A percentile compares a stretch with the other conserved stretches of the same genome.
These are phyloP conservation scores for Annulohypoxylon bovei DNA, from an alignment of 495 filamentous ascomycete species.

Conservation along the genomic window DNA sequence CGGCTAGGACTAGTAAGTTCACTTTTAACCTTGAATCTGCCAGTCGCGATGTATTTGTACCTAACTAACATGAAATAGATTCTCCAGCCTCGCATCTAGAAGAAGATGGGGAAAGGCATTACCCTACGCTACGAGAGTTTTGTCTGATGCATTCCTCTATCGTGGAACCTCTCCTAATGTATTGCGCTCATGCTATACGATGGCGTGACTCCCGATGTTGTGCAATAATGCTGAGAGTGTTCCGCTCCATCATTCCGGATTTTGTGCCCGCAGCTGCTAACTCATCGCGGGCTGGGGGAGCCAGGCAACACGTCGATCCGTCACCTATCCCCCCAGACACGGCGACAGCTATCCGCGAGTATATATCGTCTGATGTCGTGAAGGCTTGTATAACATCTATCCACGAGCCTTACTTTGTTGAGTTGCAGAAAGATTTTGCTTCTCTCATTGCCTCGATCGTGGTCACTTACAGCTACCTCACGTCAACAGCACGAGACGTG, in stretches of 20 bases:
- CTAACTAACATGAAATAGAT: constrained; percentile 23
- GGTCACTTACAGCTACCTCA: constrained; percentile 72
- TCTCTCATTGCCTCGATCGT: constrained; percentile 87
- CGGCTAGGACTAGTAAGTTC: constrained; percentile 65
- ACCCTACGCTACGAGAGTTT: constrained; percentile 75
- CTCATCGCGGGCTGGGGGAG: constrained; percentile 3
- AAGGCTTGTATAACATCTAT: constrained; percentile 86
- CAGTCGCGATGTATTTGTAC: neutral
- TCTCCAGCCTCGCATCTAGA: neutral
- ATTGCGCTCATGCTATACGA: constrained; percentile 87
- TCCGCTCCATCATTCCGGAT: constrained; percentile 83
- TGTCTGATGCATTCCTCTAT: constrained; percentile 81
- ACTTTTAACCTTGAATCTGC: neutral
- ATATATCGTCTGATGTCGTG: constrained; percentile 84
- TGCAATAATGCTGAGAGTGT: constrained; percentile 81
- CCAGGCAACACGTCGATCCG: constrained; percentile 42
- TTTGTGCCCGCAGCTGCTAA: constrained; percentile 60
- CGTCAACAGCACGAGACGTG: constrained; percentile 66
- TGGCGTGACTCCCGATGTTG: constrained; percentile 93
- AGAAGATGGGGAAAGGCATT: constrained; percentile 43
- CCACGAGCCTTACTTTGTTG: constrained; percentile 95
- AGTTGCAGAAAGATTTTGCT: constrained; percentile 93
- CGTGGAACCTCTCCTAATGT: constrained; percentile 87
- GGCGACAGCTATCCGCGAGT: constrained; percentile 82
- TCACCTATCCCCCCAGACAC: constrained; percentile 58